Base-by-base conservation (phyloP, 2,329 filamentous ascomycete species). In the Aspergillus novoparasiticus region DNA sequence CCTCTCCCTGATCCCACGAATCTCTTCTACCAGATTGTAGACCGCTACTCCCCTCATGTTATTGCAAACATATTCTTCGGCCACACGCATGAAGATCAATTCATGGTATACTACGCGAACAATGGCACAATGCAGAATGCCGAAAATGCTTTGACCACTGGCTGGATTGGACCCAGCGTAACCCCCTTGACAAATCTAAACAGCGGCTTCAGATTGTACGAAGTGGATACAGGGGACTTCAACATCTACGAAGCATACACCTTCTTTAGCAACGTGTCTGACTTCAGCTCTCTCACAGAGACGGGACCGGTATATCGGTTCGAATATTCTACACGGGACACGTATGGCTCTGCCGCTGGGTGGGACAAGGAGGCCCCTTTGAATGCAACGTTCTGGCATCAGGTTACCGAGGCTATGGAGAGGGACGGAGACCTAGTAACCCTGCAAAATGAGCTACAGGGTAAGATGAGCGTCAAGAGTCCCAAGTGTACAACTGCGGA, bases 381-480 rank as follows among this genome's bases (percentile, higher is more conserved):
- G 43, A 87, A 87, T 64, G 84, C 83, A 0, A 87, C 84, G 0
- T 88, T 87, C 71, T 87, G 85, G 86, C 85, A 87, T 63, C 73
- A 73, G 14, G 82, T 87, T 5, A 87, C 85, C 0, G 84, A 85
- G 66, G 83, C 82, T 1, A 87, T 87, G 84, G 83, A 85, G 69
- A 73, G 67, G 32, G 80, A 87, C 59, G 72, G 75, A 4, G 78
- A 69, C 3, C 76, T 88, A n/a, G 84, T 85, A 8, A 78, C 73
- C 41, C 70, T 75, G 45, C 83, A 85, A 61, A 87, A 86, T 66
- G 80, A 75, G 0, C 82, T 80, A 43, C 81, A 86, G 69, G 84
- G 85, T 0, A 86, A 86, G 73, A 79, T 72, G 62, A 85, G 83
- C 61, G 71, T 83, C 4, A 76, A 76, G 70, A 83, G 77, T 48